Conservation (phyloP, 2,329 filamentous ascomycete genomes). For the Tothia fuscella region DNA sequence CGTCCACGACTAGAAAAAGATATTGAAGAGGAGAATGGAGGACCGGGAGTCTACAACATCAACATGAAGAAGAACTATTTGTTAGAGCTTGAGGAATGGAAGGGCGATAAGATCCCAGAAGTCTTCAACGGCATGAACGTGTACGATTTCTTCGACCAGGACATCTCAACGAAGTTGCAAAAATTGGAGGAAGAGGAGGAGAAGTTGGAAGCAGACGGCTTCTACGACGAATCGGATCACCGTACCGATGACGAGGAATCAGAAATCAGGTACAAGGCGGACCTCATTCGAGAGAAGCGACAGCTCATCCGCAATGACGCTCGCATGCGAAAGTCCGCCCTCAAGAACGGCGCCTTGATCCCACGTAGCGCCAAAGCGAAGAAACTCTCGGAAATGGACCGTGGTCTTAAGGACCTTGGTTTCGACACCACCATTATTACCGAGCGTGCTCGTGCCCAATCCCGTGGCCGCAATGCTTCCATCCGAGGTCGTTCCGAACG, state of each 20-base stretch:
- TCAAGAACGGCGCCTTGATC: conserved; percentile 95
- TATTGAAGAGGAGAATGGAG: conserved; percentile 81
- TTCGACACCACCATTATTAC: conserved; percentile 68
- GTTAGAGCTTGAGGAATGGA: conserved; percentile 84
- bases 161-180: conserved; percentile 86
- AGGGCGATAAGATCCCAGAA: conserved; percentile 90
- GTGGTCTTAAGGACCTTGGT: conserved; percentile 72
- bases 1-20: conserved; percentile 71
- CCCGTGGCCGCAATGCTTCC: conserved; percentile 41
- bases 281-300: conserved; percentile 91
- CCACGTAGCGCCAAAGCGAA: conserved; percentile 72
- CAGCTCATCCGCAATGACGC: conserved; percentile 86
- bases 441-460: conserved; percentile 58
- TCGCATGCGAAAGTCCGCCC: conserved; percentile 74
- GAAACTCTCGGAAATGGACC: conserved; percentile 76
- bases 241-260: conserved; percentile 82
- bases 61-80: conserved; percentile 81
- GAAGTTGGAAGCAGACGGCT: conserved; percentile 78
- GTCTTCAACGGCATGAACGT: conserved; percentile 93
- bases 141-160: conserved; percentile 92
- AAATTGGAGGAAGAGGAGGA: conserved; percentile 94
- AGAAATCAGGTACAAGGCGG: conserved; percentile 80
- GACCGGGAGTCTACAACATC: conserved; percentile 90
- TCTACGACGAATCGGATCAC: conserved; percentile 68
- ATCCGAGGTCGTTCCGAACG: conserved; percentile 45